Evolutionary conservation across 495 filamentous ascomycete species (phyloP).

Genomic region (Elasticomyces elasticus): DNA sequence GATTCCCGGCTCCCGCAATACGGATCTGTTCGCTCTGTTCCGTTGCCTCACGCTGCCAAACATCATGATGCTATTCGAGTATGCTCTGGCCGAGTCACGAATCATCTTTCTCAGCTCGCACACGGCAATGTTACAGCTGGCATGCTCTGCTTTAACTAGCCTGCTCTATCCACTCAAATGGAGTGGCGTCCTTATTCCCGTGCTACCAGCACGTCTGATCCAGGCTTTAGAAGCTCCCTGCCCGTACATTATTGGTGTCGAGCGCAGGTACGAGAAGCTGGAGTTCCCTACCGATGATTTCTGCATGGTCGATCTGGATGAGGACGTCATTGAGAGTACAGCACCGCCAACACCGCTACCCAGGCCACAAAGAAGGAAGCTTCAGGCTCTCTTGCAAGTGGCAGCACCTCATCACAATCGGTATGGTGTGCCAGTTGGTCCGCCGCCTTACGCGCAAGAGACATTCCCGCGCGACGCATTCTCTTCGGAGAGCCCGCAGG

Average conservation of each 20-base stretch:
- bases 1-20: constrained; percentile 82
- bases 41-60: constrained; percentile 79
- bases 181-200: constrained; percentile 86
- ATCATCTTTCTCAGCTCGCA: constrained; percentile 95
- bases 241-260: constrained; percentile 93
- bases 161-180: constrained; percentile 85
- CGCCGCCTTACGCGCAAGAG: constrained; percentile 88
- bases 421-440: constrained; percentile 75
- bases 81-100: constrained; percentile 81
- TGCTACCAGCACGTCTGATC: constrained; percentile 76
- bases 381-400: constrained; percentile 75
- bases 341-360: constrained; percentile 63
- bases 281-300: constrained; percentile 95
- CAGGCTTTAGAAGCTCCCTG: constrained; percentile 90
- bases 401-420: constrained; percentile 83
- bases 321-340: constrained; percentile 77
- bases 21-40: constrained; percentile 89
- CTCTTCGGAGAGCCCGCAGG: constrained; percentile 69
- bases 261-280: constrained; percentile 83
- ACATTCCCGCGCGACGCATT: constrained; percentile 83
- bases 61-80: constrained; percentile 86
- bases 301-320: constrained; percentile 86
- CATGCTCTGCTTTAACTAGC: constrained; percentile 69
- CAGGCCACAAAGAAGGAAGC: constrained; percentile 79
- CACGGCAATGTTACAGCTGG: constrained; percentile 90